Evolutionary conservation across 139 green algal species (phyloP).

Genomic region (Chlamydomonas schloesseri): DNA sequence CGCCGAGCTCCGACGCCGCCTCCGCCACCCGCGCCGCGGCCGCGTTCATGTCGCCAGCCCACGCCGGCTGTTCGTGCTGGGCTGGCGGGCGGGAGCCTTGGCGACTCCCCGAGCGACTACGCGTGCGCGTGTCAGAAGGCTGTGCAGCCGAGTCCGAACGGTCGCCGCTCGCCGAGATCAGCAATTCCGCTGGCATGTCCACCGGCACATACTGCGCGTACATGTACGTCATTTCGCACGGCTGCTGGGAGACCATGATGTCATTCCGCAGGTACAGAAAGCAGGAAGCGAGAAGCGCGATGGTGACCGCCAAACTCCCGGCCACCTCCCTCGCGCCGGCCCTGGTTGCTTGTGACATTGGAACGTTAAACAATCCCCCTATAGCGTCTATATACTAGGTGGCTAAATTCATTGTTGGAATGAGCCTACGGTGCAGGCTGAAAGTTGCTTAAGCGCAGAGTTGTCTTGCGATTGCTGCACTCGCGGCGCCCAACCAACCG

Average conservation of each 20-base stretch:
- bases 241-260: neutral
- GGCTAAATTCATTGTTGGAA: no score
- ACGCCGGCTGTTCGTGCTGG: neutral
- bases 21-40: neutral
- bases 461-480: no score
- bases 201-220: conserved; percentile 11
- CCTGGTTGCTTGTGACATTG: no score
- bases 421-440: no score
- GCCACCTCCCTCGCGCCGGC: neutral
- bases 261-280: neutral
- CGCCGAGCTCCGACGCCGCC: neutral
- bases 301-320: neutral
- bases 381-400: no score
- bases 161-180: neutral
- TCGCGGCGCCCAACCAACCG: no score
- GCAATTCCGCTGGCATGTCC: neutral
- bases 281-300: neutral
- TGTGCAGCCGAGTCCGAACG: no score
- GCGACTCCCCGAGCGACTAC: no score
- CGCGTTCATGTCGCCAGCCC: neutral
- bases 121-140: no score
- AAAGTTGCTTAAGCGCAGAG: no score
- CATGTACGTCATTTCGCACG: conserved; percentile 62
- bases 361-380: no score
- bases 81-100: no score